A percentile compares a stretch with the other conserved stretches of the same genome.
These are phyloP conservation scores for Picochlorum sp. DNA, from an alignment of 139 green algal species.

Conservation along the genomic window DNA sequence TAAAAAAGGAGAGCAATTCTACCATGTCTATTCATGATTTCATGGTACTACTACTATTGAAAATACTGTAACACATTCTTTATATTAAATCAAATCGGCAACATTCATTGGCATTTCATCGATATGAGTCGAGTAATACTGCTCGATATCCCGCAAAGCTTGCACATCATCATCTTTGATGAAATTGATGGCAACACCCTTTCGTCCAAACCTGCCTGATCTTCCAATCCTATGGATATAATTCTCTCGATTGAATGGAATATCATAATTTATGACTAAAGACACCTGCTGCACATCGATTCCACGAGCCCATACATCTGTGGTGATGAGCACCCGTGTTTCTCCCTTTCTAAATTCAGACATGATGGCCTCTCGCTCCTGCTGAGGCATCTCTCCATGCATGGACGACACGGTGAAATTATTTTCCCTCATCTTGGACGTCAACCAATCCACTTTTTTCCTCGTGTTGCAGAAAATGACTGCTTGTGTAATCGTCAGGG, in stretches of 20 bases:
- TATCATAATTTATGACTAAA: constrained; percentile 99
- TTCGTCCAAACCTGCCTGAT: constrained; percentile 84
- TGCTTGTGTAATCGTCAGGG: constrained; percentile 97
- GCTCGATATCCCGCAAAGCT: constrained; percentile 94
- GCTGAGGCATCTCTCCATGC: constrained; percentile 99
- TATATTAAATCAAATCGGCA: constrained; percentile 67
- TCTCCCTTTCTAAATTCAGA: constrained; percentile 79
- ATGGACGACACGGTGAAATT: constrained; percentile 98
- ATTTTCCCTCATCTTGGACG: constrained; percentile 91
- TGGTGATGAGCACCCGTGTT: constrained; percentile 94
- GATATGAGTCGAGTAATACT: constrained; percentile 95
- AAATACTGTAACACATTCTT: neutral
- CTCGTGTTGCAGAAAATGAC: constrained; percentile 99
- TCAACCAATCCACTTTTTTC: constrained; percentile 97
- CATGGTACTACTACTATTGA: neutral
- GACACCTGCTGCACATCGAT: constrained; percentile 98
- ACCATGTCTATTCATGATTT: too few species aligned
- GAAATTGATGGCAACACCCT: constrained; percentile 99
- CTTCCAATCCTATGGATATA: constrained; percentile 99
- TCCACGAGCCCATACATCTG: constrained; percentile 95
- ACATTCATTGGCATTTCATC: constrained; percentile 95
- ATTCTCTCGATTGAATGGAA: constrained; percentile 94
- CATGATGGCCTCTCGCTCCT: constrained; percentile 98
- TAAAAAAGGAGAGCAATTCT: too few species aligned
- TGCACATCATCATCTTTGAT: constrained; percentile 90